A percentile compares a stretch with the other conserved stretches of the same genome.
Conservation (phyloP, 2,329 filamentous ascomycete species). For the Alternaria brassicae region DNA sequence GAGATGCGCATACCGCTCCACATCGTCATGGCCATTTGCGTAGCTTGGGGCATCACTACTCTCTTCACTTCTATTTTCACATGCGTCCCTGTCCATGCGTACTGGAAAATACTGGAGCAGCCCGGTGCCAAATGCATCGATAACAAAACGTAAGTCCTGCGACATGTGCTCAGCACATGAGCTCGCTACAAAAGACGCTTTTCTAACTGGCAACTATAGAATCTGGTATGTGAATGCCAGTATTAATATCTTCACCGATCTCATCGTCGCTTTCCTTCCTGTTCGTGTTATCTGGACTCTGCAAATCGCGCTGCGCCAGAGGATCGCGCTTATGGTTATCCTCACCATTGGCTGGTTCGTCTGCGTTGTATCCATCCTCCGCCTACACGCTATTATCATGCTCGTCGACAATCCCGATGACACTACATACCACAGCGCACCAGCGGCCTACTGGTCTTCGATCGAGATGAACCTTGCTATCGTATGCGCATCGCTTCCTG, state of each 20-base stretch:
- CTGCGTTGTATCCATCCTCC: slow-evolving; percentile 41
- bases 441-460: slow-evolving; percentile 37
- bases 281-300: slow-evolving; percentile 34
- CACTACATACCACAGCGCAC: slow-evolving; percentile 30
- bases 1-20: slow-evolving; percentile 35
- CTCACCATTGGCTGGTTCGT: slow-evolving; percentile 45
- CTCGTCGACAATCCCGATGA: slow-evolving; percentile 28
- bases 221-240: slow-evolving; percentile 32
- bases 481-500: slow-evolving; percentile 42
- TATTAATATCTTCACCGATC: slow-evolving; percentile 35
- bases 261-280: slow-evolving; percentile 35
- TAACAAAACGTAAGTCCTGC: slow-evolving; percentile 21
- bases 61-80: slow-evolving; percentile 26
- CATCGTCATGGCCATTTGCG: slow-evolving; percentile 29
- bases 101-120: slow-evolving; percentile 28
- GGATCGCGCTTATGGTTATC: slow-evolving; percentile 29
- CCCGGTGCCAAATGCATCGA: slow-evolving; percentile 26
- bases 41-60: slow-evolving; percentile 21
- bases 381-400: slow-evolving; percentile 29
- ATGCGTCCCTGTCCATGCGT: slow-evolving; percentile 34
- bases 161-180: not conserved
- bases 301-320: slow-evolving; percentile 32
- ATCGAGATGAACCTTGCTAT: slow-evolving; percentile 45
- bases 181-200: not conserved
- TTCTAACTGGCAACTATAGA: slow-evolving; percentile 8